These are phyloP conservation scores for Trypanosoma scelopori DNA, from an alignment of 208 protist genomes.

Conservation along the genomic window DNA sequence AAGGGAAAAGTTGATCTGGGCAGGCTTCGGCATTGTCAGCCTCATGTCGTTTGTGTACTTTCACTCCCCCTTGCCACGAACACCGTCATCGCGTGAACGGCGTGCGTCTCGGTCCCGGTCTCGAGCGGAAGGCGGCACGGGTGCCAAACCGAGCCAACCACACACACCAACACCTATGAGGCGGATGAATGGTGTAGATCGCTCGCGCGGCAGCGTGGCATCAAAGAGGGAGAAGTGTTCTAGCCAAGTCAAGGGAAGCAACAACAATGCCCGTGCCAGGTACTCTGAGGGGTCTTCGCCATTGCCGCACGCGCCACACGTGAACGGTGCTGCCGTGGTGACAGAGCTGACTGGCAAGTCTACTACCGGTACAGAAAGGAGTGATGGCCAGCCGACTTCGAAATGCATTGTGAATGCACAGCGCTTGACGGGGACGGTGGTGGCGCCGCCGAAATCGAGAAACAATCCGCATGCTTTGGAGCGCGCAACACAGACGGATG, in stretches of 20 bases:
- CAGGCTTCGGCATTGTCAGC: constrained; percentile 30
- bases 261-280: background rate
- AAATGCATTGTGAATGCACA: background rate
- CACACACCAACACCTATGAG: background rate
- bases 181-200: background rate
- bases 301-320: no score
- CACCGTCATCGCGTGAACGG: background rate
- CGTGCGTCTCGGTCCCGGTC: background rate
- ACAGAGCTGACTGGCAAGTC: background rate
- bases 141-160: background rate
- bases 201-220: constrained; percentile 1
- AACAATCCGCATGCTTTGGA: background rate
- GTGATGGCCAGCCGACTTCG: background rate
- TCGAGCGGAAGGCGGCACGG: background rate
- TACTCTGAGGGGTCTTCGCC: background rate
- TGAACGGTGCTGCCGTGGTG: background rate
- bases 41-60: constrained; percentile 44
- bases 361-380: background rate
- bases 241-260: background rate
- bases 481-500: constrained; percentile 19
- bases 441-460: background rate
- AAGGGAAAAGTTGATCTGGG: constrained; percentile 50
- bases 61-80: constrained; percentile 36
- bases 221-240: background rate
- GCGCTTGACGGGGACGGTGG: background rate